Conservation (phyloP, 805 yeast genomes). For the Nakazawaea siamensis region DNA sequence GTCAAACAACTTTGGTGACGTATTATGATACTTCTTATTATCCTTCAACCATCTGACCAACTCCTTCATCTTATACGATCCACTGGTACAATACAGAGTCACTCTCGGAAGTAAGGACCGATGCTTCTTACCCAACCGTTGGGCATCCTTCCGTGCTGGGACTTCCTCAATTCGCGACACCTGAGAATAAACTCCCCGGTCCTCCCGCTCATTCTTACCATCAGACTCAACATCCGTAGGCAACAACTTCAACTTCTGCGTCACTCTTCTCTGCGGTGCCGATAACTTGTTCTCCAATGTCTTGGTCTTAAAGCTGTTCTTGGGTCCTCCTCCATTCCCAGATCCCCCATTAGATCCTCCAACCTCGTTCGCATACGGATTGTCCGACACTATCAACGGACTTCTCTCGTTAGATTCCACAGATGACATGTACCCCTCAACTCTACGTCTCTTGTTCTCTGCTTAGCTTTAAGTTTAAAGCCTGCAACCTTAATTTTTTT, state of each 20-base stretch:
- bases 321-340: neutral
- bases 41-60: slow-evolving; percentile 79
- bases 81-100: slow-evolving; percentile 94
- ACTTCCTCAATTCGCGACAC: slow-evolving; percentile 77
- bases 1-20: slow-evolving; percentile 83
- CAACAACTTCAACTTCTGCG: slow-evolving; percentile 62
- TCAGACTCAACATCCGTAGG: slow-evolving; percentile 20
- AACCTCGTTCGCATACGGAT: slow-evolving; percentile 18
- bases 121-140: slow-evolving; percentile 79
- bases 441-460: no score
- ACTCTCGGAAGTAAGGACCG: slow-evolving; percentile 84
- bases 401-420: neutral
- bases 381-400: slow-evolving; percentile 19
- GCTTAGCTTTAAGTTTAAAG: no score
- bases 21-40: slow-evolving; percentile 61
- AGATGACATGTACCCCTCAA: no score
- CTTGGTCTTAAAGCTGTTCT: slow-evolving; percentile 17
- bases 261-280: slow-evolving; percentile 68
- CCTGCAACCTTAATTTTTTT: no score
- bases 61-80: slow-evolving; percentile 85
- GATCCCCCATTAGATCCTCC: neutral
- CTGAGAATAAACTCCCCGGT: slow-evolving; percentile 58
- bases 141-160: slow-evolving; percentile 91
- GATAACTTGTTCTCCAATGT: slow-evolving; percentile 35
- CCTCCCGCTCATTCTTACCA: neutral